Evolutionary conservation across 371 early-diverging fungal genomes (phyloP).

Genomic region (Dichotomocladium elegans): DNA sequence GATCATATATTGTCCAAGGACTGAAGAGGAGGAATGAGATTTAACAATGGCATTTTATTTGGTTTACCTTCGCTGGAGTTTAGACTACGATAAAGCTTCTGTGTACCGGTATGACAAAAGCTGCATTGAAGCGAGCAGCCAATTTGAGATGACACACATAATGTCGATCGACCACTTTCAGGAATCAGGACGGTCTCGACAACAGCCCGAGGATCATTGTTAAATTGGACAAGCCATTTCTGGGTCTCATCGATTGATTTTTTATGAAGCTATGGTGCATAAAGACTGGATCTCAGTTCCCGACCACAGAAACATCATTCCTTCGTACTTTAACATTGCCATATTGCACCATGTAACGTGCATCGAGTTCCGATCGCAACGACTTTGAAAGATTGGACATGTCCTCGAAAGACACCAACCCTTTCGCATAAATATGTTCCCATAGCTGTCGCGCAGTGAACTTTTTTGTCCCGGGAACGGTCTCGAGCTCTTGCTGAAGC

Average conservation of each 20-base stretch:
- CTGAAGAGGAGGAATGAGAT: constrained; percentile 16
- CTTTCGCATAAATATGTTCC: constrained; percentile 64
- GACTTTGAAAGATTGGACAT: constrained; percentile 64
- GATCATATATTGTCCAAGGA: constrained; percentile 84
- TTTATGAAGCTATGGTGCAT: constrained; percentile 5
- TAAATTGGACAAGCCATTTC: constrained; percentile 16
- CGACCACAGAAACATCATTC: not conserved
- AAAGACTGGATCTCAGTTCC: not conserved
- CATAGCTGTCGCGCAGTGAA: constrained; percentile 62
- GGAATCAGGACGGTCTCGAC: constrained; percentile 73
- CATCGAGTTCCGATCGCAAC: constrained; percentile 45
- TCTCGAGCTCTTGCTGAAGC: constrained; percentile 30
- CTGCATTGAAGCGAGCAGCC: constrained; percentile 87
- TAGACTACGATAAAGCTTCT: constrained; percentile 9
- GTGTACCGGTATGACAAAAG: constrained; percentile 91
- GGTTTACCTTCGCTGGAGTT: constrained; percentile 9
- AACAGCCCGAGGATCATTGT: constrained; percentile 49
- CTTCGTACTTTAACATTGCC: constrained; percentile 59
- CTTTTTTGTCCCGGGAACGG: constrained; percentile 25
- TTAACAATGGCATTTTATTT: not conserved
- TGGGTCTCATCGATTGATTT: constrained; percentile 9
- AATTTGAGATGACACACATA: constrained; percentile 88
- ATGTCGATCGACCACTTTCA: constrained; percentile 65
- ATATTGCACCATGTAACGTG: constrained; percentile 52
- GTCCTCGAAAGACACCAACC: constrained; percentile 49